Evolutionary conservation across 768 basidiomycete genomes (phyloP), one percentile per base, ranked within the genome.

Genomic region (Collybia sp.): DNA sequence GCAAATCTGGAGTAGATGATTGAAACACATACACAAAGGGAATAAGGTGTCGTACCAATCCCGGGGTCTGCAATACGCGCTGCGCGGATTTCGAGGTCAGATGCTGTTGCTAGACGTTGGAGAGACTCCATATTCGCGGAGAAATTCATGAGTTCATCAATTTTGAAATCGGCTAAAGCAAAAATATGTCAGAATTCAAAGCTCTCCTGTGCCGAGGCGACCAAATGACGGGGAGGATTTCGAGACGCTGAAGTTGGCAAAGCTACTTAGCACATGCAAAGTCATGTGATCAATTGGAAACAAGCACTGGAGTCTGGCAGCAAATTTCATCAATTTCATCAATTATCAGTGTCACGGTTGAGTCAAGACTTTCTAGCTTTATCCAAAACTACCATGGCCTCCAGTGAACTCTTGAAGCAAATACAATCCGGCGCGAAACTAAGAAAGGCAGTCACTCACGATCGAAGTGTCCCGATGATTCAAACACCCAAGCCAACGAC

Each of bases 401-500:
- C 83, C 30, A 75, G 75, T 55, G 89, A 86, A 52, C 75, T 93
- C 35, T 66, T 93, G 49, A 77, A 83, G 49, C 82, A 88, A 57
- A 93, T 93, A 33, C 90, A 93, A 65, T 76, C 83, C 0, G 92
- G 93, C 20, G 92, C 78, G 66, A 77, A 47, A 47, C 73, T 96
- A 45, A 93, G 85, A 71, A 95, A 93, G 63, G 69, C 88, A 3
- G 76, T 77, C 45, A 95, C 90, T 2, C 77, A 83, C 72, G 93
- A 95, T 61, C 75, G 88, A 31, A 92, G 89, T 66, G 80, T 71
- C 8, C 88, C 90, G 3, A 6, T 44, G 0, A 30, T 92, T 42
- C 86, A 85, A 6, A 51, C 60, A 12, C 62, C 69, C 17, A 69
- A 75, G 25, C 67, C 66, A 17, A 62, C 62, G 13, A 54, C 59